Evolutionary conservation across 495 filamentous ascomycete genomes (phyloP).

Genomic region (Hypoxylon intermedium): DNA sequence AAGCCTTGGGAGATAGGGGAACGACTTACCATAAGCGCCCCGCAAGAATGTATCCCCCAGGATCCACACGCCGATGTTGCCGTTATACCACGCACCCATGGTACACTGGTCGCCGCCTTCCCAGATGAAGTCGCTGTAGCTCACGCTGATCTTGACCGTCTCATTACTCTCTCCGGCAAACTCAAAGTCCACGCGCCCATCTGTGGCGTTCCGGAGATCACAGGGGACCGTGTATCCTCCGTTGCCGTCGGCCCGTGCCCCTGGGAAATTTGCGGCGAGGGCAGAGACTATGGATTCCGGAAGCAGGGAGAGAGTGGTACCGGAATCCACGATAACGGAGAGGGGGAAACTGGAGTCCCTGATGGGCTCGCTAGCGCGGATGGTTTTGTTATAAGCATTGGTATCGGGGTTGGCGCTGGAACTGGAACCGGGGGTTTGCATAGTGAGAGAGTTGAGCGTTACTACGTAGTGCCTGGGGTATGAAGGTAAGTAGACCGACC

Average conservation of each 20-base stretch:
- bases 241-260: slow-evolving; percentile 60
- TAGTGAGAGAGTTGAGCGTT: slow-evolving; percentile 65
- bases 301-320: slow-evolving; percentile 70
- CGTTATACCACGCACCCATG: slow-evolving; percentile 57
- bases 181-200: slow-evolving; percentile 68
- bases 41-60: slow-evolving; percentile 80
- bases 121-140: slow-evolving; percentile 71
- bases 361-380: slow-evolving; percentile 15
- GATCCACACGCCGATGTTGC: slow-evolving; percentile 48
- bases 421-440: slow-evolving; percentile 40
- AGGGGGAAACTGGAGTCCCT: slow-evolving; percentile 49
- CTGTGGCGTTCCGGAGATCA: slow-evolving; percentile 52
- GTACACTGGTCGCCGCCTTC: slow-evolving; percentile 50
- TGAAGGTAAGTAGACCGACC: slow-evolving; percentile 58
- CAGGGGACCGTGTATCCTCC: slow-evolving; percentile 68
- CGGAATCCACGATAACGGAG: slow-evolving; percentile 71
- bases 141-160: slow-evolving; percentile 61
- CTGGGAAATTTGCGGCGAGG: slow-evolving; percentile 57
- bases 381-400: neutral
- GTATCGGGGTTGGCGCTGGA: neutral
- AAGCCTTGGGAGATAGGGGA: neutral
- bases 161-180: slow-evolving; percentile 48
- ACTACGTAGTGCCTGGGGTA: slow-evolving; percentile 52
- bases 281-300: slow-evolving; percentile 62
- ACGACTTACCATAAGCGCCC: slow-evolving; percentile 62